Conservation (phyloP, 2,329 filamentous ascomycete genomes). For the Fusarium begoniae region DNA sequence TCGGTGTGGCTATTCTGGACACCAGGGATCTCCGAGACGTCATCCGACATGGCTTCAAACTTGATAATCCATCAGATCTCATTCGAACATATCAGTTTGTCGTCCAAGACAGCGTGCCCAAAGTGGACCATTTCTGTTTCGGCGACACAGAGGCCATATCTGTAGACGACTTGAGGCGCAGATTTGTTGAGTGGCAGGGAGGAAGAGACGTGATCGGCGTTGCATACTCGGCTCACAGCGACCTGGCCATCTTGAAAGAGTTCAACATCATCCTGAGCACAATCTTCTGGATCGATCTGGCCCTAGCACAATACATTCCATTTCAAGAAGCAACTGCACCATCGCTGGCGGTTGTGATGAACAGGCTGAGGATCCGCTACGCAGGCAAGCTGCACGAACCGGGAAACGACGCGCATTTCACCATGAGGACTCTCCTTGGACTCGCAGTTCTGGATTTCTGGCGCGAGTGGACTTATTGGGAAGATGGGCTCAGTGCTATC, state of each 20-base stretch:
- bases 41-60: not conserved
- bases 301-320: slow-evolving; percentile 1
- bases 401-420: slow-evolving; percentile 48
- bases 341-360: not conserved
- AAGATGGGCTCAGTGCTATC: not conserved
- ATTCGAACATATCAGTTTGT: slow-evolving; percentile 11
- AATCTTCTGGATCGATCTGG: slow-evolving; percentile 1
- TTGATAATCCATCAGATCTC: not conserved
- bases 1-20: slow-evolving; percentile 24
- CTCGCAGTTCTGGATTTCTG: slow-evolving; percentile 51
- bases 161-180: not conserved
- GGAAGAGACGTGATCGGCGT: not conserved
- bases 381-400: slow-evolving; percentile 13
- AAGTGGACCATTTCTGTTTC: slow-evolving; percentile 1
- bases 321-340: not conserved
- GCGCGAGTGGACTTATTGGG: not conserved
- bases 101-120: not conserved
- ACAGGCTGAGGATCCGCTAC: not conserved
- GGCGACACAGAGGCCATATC: slow-evolving; percentile 7
- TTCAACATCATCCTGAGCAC: not conserved
- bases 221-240: not conserved
- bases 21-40: slow-evolving; percentile 1
- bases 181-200: not conserved
- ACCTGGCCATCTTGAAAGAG: not conserved
- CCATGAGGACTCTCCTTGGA: slow-evolving; percentile 47